Evolutionary conservation across 495 filamentous ascomycete species (phyloP).

Genomic region (Aspergillus wentii): DNA sequence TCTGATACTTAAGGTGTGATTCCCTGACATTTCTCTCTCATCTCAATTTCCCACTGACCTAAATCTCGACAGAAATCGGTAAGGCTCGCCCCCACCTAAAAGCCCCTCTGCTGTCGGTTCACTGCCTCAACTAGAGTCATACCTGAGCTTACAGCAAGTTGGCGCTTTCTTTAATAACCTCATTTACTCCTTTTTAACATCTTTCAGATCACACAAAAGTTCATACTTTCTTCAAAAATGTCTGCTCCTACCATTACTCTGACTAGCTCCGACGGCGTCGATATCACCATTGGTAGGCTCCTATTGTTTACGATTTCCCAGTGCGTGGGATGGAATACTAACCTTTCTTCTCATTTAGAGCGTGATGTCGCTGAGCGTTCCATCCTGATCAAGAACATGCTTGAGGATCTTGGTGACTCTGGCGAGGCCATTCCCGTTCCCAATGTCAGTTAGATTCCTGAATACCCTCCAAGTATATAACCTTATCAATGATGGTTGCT

Average conservation of each 20-base stretch:
- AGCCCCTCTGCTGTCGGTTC: too few species aligned
- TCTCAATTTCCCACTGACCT: too few species aligned
- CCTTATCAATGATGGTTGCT: background rate
- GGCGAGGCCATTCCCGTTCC: conserved; percentile 74
- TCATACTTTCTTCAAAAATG: conserved; percentile 15
- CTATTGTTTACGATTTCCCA: too few species aligned
- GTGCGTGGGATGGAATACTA: too few species aligned
- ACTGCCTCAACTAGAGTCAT: too few species aligned
- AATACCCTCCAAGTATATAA: background rate
- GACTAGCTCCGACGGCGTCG: conserved; percentile 51
- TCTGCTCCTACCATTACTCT: conserved; percentile 38
- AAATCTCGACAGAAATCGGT: too few species aligned
- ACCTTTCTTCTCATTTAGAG: conserved; percentile 43
- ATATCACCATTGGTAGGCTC: conserved; percentile 54
- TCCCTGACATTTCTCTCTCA: too few species aligned
- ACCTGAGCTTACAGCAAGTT: too few species aligned
- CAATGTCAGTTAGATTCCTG: conserved; percentile 57
- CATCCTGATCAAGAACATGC: conserved; percentile 94
- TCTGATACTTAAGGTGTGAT: too few species aligned
- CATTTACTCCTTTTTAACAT: background rate
- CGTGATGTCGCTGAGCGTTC: conserved; percentile 85
- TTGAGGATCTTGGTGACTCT: conserved; percentile 82
- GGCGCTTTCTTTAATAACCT: too few species aligned
- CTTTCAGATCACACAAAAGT: too few species aligned
- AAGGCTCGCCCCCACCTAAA: too few species aligned